A percentile compares a stretch with the other conserved stretches of the same genome.
phyloP scores from a whole-genome alignment of 2,329 filamentous ascomycete species.

The Rosellinia necatrix region DNA sequence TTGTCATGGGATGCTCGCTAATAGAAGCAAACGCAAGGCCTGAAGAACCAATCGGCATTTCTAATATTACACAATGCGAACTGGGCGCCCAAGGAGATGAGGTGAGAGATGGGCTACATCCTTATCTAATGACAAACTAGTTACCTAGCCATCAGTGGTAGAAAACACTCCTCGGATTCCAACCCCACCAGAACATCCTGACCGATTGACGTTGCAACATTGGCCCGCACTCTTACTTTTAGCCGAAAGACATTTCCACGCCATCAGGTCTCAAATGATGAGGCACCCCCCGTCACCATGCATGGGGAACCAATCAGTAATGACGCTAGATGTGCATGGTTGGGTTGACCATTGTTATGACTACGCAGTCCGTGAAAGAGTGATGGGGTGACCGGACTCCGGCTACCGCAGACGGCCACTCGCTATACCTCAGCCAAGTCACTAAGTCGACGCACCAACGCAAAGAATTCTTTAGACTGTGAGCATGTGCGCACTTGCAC shows the following conservation, averaged over 20 bases:
- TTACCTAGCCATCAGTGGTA: not conserved
- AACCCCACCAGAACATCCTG: not conserved
- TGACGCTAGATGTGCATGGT: not conserved
- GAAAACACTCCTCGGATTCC: not conserved
- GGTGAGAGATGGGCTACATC: not conserved
- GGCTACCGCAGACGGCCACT: no score
- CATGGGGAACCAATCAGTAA: conserved; percentile 4
- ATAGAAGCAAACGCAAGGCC: not conserved
- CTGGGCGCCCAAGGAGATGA: not conserved
- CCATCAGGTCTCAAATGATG: not conserved
- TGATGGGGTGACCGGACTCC: no score
- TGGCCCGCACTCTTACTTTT: conserved; percentile 1
- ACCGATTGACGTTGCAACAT: not conserved
- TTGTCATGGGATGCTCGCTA: not conserved
- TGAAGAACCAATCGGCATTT: conserved; percentile 6
- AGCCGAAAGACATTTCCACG: not conserved
- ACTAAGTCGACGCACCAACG: no score
- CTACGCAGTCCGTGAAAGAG: not conserved
- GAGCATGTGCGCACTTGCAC: no score
- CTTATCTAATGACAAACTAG: not conserved
- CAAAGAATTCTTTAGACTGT: no score
- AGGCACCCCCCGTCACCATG: conserved; percentile 4
- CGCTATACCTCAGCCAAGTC: no score
- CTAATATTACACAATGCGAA: not conserved
- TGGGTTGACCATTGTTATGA: not conserved